Percentiles rank a stretch among this genome's conserved stretches.
These are phyloP conservation scores for Talaromyces sp. DNA, from an alignment of 2,329 filamentous ascomycete species.

Conservation along the genomic window DNA sequence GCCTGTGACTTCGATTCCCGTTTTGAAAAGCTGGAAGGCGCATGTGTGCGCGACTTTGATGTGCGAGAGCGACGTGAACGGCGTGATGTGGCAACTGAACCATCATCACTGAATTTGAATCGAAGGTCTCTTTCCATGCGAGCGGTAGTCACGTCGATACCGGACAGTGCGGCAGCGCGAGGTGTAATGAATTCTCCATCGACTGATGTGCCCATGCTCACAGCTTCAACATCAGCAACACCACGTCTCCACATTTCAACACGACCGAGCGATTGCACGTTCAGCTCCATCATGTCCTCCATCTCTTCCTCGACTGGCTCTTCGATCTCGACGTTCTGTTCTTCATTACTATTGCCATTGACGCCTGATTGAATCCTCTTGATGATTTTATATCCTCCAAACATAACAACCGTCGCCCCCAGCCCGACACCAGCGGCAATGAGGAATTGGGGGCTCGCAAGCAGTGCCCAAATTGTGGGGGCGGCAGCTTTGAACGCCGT, in stretches of 20 bases:
- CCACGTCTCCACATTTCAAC: slow-evolving; percentile 67
- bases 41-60: slow-evolving; percentile 19
- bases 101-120: slow-evolving; percentile 40
- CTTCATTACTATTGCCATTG: slow-evolving; percentile 14
- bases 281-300: slow-evolving; percentile 61
- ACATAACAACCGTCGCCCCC: slow-evolving; percentile 92
- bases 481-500: slow-evolving; percentile 75
- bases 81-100: slow-evolving; percentile 39
- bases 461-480: slow-evolving; percentile 81
- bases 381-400: slow-evolving; percentile 96
- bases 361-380: slow-evolving; percentile 68
- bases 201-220: slow-evolving; percentile 61
- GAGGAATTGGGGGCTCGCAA: slow-evolving; percentile 89
- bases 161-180: slow-evolving; percentile 54
- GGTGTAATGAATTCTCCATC: slow-evolving; percentile 69
- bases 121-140: slow-evolving; percentile 34
- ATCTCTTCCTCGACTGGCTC: slow-evolving; percentile 37
- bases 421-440: slow-evolving; percentile 88
- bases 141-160: slow-evolving; percentile 42
- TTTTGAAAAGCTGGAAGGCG: slow-evolving; percentile 21
- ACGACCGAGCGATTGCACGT: slow-evolving; percentile 54
- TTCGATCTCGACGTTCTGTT: slow-evolving; percentile 5
- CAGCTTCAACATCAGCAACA: slow-evolving; percentile 60
- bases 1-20: slow-evolving; percentile 22
- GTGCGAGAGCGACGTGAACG: slow-evolving; percentile 37